Percentiles rank a stretch among this genome's conserved stretches.
These are phyloP conservation scores for Fusarium newnesense DNA, from an alignment of 2,329 filamentous ascomycete species.

Conservation along the genomic window DNA sequence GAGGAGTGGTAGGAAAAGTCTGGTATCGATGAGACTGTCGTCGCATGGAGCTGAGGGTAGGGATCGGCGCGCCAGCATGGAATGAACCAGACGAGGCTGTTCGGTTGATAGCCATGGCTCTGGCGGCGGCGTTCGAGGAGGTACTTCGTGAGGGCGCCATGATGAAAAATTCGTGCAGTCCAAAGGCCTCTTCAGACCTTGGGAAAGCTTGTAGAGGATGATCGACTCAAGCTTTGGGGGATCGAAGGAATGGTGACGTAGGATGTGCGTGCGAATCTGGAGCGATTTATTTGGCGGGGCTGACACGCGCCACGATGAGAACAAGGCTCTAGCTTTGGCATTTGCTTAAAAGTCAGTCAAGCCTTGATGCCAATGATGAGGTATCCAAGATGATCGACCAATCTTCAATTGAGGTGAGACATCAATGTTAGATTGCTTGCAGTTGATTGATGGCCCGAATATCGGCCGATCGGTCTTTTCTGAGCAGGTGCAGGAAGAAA, in stretches of 20 bases:
- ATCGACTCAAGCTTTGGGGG: constrained; percentile 1
- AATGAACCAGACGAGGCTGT: constrained; percentile 58
- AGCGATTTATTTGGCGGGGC: constrained; percentile 33
- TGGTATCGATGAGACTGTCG: constrained; percentile 73
- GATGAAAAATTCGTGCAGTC: not conserved
- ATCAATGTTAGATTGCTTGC: not conserved
- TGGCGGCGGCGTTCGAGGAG: constrained; percentile 7
- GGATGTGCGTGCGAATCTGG: not conserved
- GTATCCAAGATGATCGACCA: not conserved
- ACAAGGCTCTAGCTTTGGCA: constrained; percentile 23
- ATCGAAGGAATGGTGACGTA: constrained; percentile 31
- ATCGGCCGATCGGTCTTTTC: constrained; percentile 21
- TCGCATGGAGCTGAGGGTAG: constrained; percentile 50
- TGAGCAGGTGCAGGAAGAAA: constrained; percentile 4
- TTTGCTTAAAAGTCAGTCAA: not conserved
- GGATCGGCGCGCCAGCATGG: constrained; percentile 63
- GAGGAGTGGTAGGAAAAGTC: constrained; percentile 81
- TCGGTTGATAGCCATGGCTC: constrained; percentile 26
- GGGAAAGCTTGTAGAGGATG: constrained; percentile 10
- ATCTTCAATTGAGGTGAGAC: constrained; percentile 7
- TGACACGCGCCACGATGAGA: constrained; percentile 35
- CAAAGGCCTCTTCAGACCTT: not conserved
- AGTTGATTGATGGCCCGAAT: not conserved
- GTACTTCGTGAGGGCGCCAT: constrained; percentile 37
- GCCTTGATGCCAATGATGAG: not conserved